These are phyloP conservation scores for Chrysoporthe puriensis DNA, from an alignment of 2,329 filamentous ascomycete genomes.

Conservation along the genomic window DNA sequence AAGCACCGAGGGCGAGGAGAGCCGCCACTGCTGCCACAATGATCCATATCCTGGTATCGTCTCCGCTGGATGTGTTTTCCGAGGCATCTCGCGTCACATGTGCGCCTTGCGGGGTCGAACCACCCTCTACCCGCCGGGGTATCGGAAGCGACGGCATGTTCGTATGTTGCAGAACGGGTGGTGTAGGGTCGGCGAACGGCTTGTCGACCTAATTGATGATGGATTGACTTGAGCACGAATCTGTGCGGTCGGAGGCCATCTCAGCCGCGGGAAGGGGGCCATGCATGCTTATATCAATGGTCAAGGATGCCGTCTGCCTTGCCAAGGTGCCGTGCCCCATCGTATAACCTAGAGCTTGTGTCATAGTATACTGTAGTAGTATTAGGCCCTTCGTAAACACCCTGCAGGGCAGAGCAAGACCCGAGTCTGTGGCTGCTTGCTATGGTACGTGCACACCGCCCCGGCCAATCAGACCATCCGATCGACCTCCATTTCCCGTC, in stretches of 20 bases:
- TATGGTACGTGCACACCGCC: not conserved
- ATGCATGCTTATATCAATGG: slow-evolving; percentile 17
- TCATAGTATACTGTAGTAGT: not conserved
- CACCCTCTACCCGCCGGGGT: not conserved
- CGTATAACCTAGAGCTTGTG: slow-evolving; percentile 1
- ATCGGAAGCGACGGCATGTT: slow-evolving; percentile 3
- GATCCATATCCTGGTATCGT: slow-evolving; percentile 32
- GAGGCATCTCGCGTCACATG: slow-evolving; percentile 31
- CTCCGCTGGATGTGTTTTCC: slow-evolving; percentile 27
- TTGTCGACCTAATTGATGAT: not conserved
- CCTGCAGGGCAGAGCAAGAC: not conserved
- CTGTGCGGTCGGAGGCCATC: no score
- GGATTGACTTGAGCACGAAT: not conserved
- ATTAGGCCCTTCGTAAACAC: not conserved
- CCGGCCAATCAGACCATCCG: not conserved
- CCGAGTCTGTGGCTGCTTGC: not conserved
- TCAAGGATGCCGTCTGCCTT: slow-evolving; percentile 5
- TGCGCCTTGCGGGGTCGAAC: not conserved
- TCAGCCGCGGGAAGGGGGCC: not conserved
- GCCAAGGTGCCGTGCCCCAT: slow-evolving; percentile 2
- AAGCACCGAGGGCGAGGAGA: slow-evolving; percentile 33
- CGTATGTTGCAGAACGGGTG: not conserved
- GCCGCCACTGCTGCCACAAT: slow-evolving; percentile 35
- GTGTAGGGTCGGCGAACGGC: no score
- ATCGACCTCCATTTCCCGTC: not conserved